Evolutionary conservation across 164 flowering plant genomes (phyloP).

Genomic region (Macadamia integrifolia): DNA sequence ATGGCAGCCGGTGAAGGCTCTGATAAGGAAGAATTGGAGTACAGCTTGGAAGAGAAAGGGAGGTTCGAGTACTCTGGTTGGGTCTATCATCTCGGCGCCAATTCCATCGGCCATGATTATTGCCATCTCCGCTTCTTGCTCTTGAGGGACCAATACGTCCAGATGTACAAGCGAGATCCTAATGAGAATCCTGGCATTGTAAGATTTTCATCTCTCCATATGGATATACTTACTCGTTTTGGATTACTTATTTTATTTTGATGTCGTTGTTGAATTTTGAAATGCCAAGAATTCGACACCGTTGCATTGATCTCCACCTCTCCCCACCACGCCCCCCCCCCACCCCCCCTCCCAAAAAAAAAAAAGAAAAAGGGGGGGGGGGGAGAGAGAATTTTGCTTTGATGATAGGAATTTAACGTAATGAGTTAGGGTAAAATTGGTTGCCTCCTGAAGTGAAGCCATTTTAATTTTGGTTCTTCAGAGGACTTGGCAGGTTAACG

Average conservation of each 20-base stretch:
- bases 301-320: too few relatives aligned
- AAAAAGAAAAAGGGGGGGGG: too few relatives aligned
- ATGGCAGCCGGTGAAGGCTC: background rate
- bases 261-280: background rate
- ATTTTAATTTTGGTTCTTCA: too few relatives aligned
- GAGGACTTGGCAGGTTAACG: too few relatives aligned
- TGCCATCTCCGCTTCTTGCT: slow-evolving; percentile 75
- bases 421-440: too few relatives aligned
- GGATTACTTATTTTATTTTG: too few relatives aligned
- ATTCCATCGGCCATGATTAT: slow-evolving; percentile 73
- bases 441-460: too few relatives aligned
- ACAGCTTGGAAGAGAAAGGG: slow-evolving; percentile 16
- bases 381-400: too few relatives aligned
- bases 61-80: slow-evolving; percentile 67
- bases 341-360: too few relatives aligned
- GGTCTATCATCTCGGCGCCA: slow-evolving; percentile 79
- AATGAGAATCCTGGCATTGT: slow-evolving; percentile 72
- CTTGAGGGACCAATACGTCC: slow-evolving; percentile 58
- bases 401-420: too few relatives aligned
- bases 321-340: too few relatives aligned
- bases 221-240: too few relatives aligned
- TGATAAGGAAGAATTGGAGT: slow-evolving; percentile 8
- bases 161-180: slow-evolving; percentile 90
- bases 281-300: background rate
- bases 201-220: slow-evolving; percentile 8